These are phyloP conservation scores for Asterochloris sp. DNA, from an alignment of 139 green algal species.

Conservation along the genomic window DNA sequence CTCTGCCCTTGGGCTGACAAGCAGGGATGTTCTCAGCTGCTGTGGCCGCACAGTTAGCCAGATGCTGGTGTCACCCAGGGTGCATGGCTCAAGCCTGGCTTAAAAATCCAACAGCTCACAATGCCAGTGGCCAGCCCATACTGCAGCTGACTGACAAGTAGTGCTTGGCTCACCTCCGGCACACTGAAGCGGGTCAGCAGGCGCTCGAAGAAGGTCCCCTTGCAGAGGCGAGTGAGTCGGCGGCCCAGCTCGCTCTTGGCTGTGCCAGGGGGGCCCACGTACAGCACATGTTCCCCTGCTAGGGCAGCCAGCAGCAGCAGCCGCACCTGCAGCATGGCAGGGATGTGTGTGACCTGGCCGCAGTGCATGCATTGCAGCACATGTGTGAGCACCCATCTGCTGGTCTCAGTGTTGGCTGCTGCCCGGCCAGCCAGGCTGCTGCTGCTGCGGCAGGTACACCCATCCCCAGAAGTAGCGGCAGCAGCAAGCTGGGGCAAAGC, in stretches of 20 bases:
- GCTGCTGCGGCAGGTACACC: neutral
- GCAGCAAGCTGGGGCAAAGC: neutral
- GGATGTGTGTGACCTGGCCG: neutral
- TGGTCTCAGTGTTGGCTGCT: neutral
- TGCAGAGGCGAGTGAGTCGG: conserved; percentile 55
- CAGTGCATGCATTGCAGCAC: neutral
- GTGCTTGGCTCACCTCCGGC: conserved; percentile 52
- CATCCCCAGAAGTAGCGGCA: neutral
- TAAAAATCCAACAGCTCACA: too few relatives aligned
- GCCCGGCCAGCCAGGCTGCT: neutral
- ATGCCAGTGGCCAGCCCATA: neutral
- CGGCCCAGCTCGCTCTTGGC: conserved; percentile 89
- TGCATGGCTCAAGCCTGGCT: too few relatives aligned
- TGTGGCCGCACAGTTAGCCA: too few relatives aligned
- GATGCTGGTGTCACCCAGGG: too few relatives aligned
- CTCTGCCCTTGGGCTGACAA: too few relatives aligned
- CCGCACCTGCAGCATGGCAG: conserved; percentile 53
- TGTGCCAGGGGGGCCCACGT: conserved; percentile 82
- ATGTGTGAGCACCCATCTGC: neutral
- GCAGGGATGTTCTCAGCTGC: too few relatives aligned
- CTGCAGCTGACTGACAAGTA: neutral
- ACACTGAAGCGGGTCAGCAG: conserved; percentile 91
- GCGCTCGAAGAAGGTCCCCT: conserved; percentile 84
- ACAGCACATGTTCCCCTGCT: conserved; percentile 80
- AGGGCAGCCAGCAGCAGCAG: conserved; percentile 82